Evolutionary conservation across 2,329 filamentous ascomycete genomes (phyloP), one percentile per base, ranked within the genome.

Genomic region (Calonectria pseudoturangicola): DNA sequence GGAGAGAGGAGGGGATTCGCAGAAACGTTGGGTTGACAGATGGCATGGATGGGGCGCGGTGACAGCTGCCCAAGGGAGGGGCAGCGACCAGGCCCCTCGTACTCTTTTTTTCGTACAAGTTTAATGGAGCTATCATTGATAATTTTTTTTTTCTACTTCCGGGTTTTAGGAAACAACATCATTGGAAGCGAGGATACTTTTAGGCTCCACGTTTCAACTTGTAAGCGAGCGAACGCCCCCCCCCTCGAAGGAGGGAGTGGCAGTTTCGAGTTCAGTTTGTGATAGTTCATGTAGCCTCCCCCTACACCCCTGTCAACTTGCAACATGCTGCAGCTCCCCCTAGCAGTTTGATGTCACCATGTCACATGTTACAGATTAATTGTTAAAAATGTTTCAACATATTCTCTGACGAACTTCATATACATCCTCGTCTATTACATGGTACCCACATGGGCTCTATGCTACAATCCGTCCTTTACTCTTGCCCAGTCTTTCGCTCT

Each of bases 401-500:
- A 39, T 54, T 64, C 33, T 28, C 47, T 56, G 62, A 60, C 25
- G 27, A 45, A 21, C 21, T 50, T 9, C 25, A 51, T 54, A 39
- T 60, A 45, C 67, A 54, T 66, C 48, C 47, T 66, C 45, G n/a
- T 43, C 43, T 43, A 47, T 47, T 47, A 51, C 30, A 63, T 50
- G 63, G 63, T 41, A 62, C 15, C 45, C 62, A 58, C 39, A 41
- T 36, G 13, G 27, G 27, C 64, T 60, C 74, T 77, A 85, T 36
- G 82, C 83, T 50, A 88, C 82, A 18, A 87, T 81, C 67, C 84
- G 81, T 1, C 84, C 84, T 6, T 78, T 80, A 12, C 82, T 70
- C 15, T 77, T 77, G 25, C 64, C 74, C 56, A 83, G 54, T 6
- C 77, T 76, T 58, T 93, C 90, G 47, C 89, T 92, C 78, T 93